phyloP scores from a whole-genome alignment of 495 filamentous ascomycete genomes.

The Entonaema liquescens region DNA sequence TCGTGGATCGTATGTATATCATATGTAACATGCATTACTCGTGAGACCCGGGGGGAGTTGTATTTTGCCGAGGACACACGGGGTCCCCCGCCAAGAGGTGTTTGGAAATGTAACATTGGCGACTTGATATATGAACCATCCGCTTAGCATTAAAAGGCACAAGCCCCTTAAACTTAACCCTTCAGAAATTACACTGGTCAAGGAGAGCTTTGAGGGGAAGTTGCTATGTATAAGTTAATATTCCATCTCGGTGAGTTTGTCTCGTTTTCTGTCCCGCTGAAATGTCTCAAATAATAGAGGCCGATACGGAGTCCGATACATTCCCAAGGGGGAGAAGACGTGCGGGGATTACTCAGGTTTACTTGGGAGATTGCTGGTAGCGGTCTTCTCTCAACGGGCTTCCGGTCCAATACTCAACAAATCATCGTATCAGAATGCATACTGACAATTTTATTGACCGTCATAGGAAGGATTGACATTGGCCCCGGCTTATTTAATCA shows the following conservation, averaged over 20 bases:
- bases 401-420: neutral
- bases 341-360: constrained; percentile 3
- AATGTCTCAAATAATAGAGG: neutral
- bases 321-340: neutral
- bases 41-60: constrained; percentile 20
- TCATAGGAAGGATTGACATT: neutral
- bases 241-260: neutral
- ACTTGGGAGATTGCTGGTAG: neutral
- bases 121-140: constrained; percentile 16
- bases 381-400: neutral
- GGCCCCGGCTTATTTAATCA: neutral
- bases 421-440: neutral
- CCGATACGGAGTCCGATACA: neutral
- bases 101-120: neutral
- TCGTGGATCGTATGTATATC: constrained; percentile 18
- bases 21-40: constrained; percentile 18
- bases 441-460: neutral
- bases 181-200: neutral
- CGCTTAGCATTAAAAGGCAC: constrained; percentile 1
- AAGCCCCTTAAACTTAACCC: neutral
- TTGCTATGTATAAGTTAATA: neutral
- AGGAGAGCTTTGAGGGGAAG: neutral
- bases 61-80: constrained; percentile 40
- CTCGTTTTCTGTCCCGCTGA: neutral
- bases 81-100: constrained; percentile 24